Evolutionary conservation across 805 yeast genomes (phyloP), one percentile per base, ranked within the genome.

Genomic region (Starmera quercuum): DNA sequence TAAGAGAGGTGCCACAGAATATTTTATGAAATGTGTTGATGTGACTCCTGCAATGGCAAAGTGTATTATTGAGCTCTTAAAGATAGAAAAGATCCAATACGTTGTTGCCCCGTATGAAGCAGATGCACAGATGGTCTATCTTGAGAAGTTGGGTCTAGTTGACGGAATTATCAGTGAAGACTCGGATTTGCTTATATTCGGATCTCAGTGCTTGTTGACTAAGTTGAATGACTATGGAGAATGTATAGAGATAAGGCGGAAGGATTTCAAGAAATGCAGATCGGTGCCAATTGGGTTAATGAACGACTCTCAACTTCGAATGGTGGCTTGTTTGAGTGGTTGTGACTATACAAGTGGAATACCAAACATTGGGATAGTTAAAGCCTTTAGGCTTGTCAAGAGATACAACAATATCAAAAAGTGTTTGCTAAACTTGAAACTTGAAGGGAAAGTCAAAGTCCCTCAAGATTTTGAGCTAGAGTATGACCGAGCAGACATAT

Each of bases 61-160:
- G 46, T 70, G 85, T 10, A 66, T 90, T 10, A 86, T 88, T 51
- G 82, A 79, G 26, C 80, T 72, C 47, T 66, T 94, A 41, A 77
- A 76, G 44, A 43, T 54, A 11, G 63, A 69, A 30, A 56, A 59
- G 1, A 75, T 92, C 31, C 71, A 67, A 38, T 90, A 73, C 47
- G 73, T 92, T 7, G 98, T 92, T 7, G 97, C 99, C 0, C 99
- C 99, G 0, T 92, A 86, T 53, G 99, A 92, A 59, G 98, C 98
- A 1, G 99, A 92, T 55, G 82, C 98, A 1, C 98, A 92, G 56
- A 75, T 92, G 82, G 97, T 88, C 8, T 86, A 78, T 48, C 66
- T 92, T 28, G 97, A 90, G 52, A 73, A 75, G 38, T 42, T 59
- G 0, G 90, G 90, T 0, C 33, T 75, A 1, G 90, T 86, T 6